Percentiles rank a stretch among this genome's conserved stretches.
Conservation (phyloP, 2,329 filamentous ascomycete genomes). For the Alternaria triticimaculans region DNA sequence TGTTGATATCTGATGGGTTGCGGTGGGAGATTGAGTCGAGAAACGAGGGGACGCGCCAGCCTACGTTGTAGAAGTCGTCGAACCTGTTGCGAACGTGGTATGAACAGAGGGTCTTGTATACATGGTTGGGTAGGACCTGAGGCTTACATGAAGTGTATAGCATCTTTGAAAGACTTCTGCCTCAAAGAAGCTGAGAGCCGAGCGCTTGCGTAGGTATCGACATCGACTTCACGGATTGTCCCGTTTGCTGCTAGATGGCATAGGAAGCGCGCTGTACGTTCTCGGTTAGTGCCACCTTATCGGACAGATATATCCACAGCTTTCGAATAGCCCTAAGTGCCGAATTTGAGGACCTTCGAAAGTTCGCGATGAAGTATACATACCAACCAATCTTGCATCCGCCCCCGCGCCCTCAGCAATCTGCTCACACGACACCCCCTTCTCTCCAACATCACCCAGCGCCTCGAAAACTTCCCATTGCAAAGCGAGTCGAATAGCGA, state of each 20-base stretch:
- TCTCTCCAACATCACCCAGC: constrained; percentile 6
- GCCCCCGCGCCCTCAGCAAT: not conserved
- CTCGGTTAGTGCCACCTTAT: not conserved
- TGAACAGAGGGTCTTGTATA: too few species aligned
- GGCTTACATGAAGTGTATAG: not conserved
- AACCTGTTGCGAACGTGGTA: not conserved
- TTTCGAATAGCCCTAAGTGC: not conserved
- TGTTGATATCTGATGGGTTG: constrained; percentile 11
- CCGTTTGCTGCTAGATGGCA: constrained; percentile 15
- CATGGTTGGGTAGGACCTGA: too few species aligned
- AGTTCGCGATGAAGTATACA: not conserved
- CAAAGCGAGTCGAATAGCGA: constrained; percentile 14
- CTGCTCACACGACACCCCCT: not conserved
- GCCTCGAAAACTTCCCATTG: constrained; percentile 16
- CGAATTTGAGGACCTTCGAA: not conserved
- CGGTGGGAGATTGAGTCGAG: constrained; percentile 12
- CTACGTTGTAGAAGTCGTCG: constrained; percentile 17
- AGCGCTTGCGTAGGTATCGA: constrained; percentile 12
- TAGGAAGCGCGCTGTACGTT: not conserved
- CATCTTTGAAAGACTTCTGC: constrained; percentile 15
- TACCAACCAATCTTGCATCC: not conserved
- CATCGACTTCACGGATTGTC: constrained; percentile 9
- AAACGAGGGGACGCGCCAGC: constrained; percentile 15
- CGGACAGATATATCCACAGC: rapidly evolving
- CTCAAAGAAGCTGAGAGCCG: constrained; percentile 13